Conservation (phyloP, 495 filamentous ascomycete species). For the Penicillium fimorum region DNA sequence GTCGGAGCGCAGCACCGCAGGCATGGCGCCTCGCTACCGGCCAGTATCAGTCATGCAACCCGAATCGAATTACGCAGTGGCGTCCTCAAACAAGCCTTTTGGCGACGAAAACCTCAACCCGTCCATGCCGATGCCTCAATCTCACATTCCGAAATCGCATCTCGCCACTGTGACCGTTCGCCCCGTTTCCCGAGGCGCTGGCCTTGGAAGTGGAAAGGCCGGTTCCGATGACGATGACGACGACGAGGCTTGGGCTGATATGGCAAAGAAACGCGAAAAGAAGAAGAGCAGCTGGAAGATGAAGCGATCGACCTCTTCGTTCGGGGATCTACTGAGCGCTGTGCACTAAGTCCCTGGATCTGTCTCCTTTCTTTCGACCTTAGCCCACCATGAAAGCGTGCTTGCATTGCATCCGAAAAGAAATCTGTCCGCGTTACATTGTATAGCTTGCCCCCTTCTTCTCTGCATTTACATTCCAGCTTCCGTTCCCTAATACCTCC, state of each 20-base stretch:
- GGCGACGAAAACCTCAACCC: constrained; percentile 45
- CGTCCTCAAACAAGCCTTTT: constrained; percentile 53
- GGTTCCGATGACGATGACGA: constrained; percentile 66
- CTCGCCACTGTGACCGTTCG: constrained; percentile 39
- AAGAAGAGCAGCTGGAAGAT: constrained; percentile 72
- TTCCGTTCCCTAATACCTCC: constrained; percentile 8
- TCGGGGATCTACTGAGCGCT: constrained; percentile 44
- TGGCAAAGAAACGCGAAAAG: constrained; percentile 80
- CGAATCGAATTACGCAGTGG: constrained; percentile 43
- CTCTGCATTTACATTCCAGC: constrained; percentile 1
- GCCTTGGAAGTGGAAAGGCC: constrained; percentile 25
- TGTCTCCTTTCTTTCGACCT: neutral
- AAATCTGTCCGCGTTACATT: neutral
- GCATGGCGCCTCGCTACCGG: constrained; percentile 85
- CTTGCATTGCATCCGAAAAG: constrained; percentile 2
- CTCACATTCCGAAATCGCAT: constrained; percentile 33
- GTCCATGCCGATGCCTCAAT: constrained; percentile 20
- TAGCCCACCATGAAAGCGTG: neutral
- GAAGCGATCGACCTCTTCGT: constrained; percentile 54
- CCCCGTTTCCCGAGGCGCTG: constrained; percentile 33
- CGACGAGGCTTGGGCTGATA: constrained; percentile 81
- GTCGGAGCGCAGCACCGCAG: constrained; percentile 90
- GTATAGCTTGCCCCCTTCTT: constrained; percentile 3
- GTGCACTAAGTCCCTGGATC: constrained; percentile 35
- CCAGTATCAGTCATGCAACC: constrained; percentile 64